Conservation (phyloP, 768 basidiomycete species). For the Boletus sp. region DNA sequence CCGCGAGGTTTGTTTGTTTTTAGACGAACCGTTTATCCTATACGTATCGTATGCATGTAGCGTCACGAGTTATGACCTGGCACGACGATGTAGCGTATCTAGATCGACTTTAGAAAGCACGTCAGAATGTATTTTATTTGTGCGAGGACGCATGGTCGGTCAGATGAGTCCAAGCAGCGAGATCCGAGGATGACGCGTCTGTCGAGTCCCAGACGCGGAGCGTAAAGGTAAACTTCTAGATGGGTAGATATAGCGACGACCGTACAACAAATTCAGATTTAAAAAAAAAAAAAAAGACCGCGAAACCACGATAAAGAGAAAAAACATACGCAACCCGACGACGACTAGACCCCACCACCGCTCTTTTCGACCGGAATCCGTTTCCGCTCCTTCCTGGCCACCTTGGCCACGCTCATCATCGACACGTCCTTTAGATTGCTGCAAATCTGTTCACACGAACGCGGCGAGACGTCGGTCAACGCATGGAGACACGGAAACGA, state of each 20-base stretch:
- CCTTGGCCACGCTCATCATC: constrained; percentile 40
- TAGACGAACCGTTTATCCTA: neutral
- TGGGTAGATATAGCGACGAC: too few relatives aligned
- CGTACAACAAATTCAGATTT: neutral
- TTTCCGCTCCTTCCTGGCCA: constrained; percentile 36
- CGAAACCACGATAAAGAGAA: too few relatives aligned
- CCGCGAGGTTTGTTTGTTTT: neutral
- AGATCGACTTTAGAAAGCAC: neutral
- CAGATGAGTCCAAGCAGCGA: too few relatives aligned
- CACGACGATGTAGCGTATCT: neutral
- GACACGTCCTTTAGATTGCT: constrained; percentile 68
- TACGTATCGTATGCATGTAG: neutral
- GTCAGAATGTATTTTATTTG: too few relatives aligned
- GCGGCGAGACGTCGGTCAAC: too few relatives aligned
- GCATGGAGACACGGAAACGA: too few relatives aligned
- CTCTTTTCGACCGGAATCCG: constrained; percentile 48
- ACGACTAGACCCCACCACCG: constrained; percentile 29
- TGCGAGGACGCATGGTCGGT: too few relatives aligned
- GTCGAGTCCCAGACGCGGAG: too few relatives aligned
- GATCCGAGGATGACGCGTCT: too few relatives aligned
- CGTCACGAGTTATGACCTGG: neutral
- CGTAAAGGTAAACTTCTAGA: too few relatives aligned
- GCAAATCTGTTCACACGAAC: constrained; percentile 62
- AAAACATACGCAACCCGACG: too few relatives aligned
- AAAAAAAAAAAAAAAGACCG: too few relatives aligned